A percentile compares a stretch with the other conserved stretches of the same genome.
phyloP scores from a whole-genome alignment of 2,329 filamentous ascomycete genomes.

The Pseudogymnoascus sp. region DNA sequence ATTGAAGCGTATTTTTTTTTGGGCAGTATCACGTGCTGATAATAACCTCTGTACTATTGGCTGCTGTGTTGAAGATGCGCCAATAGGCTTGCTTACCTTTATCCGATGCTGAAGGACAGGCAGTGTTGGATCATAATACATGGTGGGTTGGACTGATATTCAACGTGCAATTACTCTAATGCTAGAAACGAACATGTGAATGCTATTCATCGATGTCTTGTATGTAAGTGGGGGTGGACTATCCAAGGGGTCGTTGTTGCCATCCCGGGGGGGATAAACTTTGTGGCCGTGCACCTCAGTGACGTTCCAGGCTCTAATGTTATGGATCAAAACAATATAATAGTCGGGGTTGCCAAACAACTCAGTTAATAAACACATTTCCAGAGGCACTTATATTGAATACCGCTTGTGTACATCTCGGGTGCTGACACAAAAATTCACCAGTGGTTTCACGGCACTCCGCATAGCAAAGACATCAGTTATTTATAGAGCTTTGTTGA shows the following conservation, averaged over 20 bases:
- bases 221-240: not conserved
- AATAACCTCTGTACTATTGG: not conserved
- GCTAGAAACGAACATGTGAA: not conserved
- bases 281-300: slow-evolving; percentile 4
- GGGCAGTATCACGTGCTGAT: not conserved
- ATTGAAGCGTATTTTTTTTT: not conserved
- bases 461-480: slow-evolving; percentile 1
- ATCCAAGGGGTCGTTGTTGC: slow-evolving; percentile 3
- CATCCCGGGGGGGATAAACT: slow-evolving; percentile 7
- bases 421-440: not conserved
- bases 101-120: not conserved
- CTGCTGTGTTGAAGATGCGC: not conserved
- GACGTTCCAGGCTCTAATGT: slow-evolving; percentile 8
- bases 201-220: not conserved
- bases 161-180: not conserved
- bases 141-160: not conserved
- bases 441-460: not conserved
- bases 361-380: slow-evolving; percentile 1
- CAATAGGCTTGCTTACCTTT: slow-evolving; percentile 1
- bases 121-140: not conserved
- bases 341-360: not conserved
- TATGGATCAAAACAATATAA: slow-evolving; percentile 7
- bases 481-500: slow-evolving; percentile 7
- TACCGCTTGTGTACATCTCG: not conserved
- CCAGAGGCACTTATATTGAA: not conserved